These are phyloP conservation scores for Monosporascus sp. DNA, from an alignment of 2,329 filamentous ascomycete genomes.

Conservation along the genomic window DNA sequence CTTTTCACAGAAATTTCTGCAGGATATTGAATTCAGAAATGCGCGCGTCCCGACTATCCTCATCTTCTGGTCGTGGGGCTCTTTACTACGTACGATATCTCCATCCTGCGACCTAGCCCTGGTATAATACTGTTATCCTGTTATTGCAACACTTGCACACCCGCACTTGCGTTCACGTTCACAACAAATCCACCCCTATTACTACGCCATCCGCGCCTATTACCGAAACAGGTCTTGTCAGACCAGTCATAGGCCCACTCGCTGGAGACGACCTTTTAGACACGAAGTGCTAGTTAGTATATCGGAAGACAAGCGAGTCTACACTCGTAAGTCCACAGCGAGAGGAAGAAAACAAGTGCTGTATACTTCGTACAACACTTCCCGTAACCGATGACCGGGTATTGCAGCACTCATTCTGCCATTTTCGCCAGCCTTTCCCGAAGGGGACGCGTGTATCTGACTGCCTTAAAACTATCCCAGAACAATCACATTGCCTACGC, in stretches of 20 bases:
- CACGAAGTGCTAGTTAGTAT: neutral
- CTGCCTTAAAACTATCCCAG: neutral
- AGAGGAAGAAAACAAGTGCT: too few species aligned
- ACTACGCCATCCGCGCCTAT: neutral
- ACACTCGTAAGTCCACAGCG: neutral
- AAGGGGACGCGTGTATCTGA: neutral
- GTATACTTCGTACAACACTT: too few species aligned
- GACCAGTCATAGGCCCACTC: neutral
- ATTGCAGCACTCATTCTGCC: neutral
- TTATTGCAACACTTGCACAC: slow-evolving; percentile 19
- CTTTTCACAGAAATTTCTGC: too few species aligned
- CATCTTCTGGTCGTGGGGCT: slow-evolving; percentile 8
- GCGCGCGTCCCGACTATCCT: slow-evolving; percentile 10
- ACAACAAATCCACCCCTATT: slow-evolving; percentile 7
- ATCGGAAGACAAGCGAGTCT: neutral
- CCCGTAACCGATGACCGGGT: too few species aligned
- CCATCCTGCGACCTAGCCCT: slow-evolving; percentile 8
- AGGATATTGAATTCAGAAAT: too few species aligned
- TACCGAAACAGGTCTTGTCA: neutral
- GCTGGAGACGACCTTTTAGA: neutral
- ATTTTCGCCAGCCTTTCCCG: neutral
- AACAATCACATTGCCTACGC: neutral
- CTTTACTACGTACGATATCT: slow-evolving; percentile 6
- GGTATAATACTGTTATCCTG: slow-evolving; percentile 3
- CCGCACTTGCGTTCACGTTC: slow-evolving; percentile 19